phyloP scores from a whole-genome alignment of 306 rosid species.

The Vigna hirtella region DNA sequence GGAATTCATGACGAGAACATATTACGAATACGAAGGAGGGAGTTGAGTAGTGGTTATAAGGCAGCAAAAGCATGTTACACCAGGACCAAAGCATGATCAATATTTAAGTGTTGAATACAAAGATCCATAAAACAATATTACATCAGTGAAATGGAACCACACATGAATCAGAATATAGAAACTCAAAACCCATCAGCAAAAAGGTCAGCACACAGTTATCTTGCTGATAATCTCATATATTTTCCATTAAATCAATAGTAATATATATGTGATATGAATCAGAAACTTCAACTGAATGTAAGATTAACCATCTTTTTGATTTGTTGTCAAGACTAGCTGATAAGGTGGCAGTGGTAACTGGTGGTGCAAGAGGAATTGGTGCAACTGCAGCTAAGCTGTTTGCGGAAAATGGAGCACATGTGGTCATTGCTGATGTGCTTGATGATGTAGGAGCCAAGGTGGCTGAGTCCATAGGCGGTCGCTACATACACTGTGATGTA shows the following conservation, averaged over 20 bases:
- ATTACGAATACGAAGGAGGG: background rate
- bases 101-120: constrained; percentile 7
- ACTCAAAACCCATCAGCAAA: constrained; percentile 46
- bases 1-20: background rate
- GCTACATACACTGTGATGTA: constrained; percentile 82
- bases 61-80: constrained; percentile 50
- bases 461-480: constrained; percentile 64
- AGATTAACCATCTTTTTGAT: background rate
- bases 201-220: constrained; percentile 48
- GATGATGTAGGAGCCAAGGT: constrained; percentile 64
- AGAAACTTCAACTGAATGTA: background rate
- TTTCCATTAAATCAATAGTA: background rate
- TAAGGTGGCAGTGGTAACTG: constrained; percentile 80
- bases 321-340: constrained; percentile 51
- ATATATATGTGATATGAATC: background rate
- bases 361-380: constrained; percentile 92
- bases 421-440: constrained; percentile 75
- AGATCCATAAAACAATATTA: background rate
- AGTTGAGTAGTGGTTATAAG: constrained; percentile 55
- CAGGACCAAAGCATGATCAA: background rate
- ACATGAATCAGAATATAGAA: constrained; percentile 25
- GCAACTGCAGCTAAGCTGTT: constrained; percentile 77
- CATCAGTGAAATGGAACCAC: constrained; percentile 50
- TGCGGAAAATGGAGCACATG: constrained; percentile 72
- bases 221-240: background rate